These are phyloP conservation scores for Zymoseptoria crescenta DNA, from an alignment of 2,329 filamentous ascomycete species.

Conservation along the genomic window DNA sequence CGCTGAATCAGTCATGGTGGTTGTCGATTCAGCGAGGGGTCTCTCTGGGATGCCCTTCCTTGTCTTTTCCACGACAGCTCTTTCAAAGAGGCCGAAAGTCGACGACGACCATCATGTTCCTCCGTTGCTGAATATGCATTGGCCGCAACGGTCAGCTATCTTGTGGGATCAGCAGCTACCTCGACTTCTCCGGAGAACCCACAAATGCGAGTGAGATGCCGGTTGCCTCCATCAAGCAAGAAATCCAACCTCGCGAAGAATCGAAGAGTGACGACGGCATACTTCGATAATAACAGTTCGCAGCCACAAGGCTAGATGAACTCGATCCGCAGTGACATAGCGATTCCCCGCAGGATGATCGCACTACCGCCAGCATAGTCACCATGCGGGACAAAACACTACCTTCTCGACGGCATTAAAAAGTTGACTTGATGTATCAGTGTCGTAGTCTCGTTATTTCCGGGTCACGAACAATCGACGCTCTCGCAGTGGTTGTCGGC, in stretches of 20 bases:
- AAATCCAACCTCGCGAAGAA: neutral
- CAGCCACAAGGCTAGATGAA: neutral
- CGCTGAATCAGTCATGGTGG: slow-evolving; percentile 7
- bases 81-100: neutral
- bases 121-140: neutral
- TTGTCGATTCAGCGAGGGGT: neutral
- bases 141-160: no score
- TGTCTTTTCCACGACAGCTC: neutral
- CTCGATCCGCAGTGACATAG: neutral
- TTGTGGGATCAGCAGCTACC: no score
- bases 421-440: neutral
- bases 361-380: neutral
- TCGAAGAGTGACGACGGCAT: neutral
- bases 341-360: neutral
- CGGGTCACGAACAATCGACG: neutral
- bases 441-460: neutral
- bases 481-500: neutral
- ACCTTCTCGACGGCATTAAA: neutral
- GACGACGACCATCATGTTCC: neutral
- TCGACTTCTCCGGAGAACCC: neutral
- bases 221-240: neutral
- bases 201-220: neutral
- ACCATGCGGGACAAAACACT: neutral
- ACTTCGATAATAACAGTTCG: neutral
- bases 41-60: neutral